Evolutionary conservation across 768 basidiomycete genomes (phyloP).

Genomic region (Pleurotus eryngii): DNA sequence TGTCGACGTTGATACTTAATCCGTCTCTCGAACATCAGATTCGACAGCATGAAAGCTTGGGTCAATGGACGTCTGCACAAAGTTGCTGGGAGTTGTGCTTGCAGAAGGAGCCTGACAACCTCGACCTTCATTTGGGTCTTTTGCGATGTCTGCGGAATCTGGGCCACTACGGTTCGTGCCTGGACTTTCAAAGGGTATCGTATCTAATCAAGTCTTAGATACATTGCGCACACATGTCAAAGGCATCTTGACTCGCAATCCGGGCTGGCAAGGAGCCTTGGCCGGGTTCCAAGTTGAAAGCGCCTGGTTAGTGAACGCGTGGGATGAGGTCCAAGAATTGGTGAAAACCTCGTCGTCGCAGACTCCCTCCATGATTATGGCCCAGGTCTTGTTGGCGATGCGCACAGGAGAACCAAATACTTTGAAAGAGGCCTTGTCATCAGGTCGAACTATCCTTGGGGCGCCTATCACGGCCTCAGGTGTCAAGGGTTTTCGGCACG

Average conservation of each 20-base stretch:
- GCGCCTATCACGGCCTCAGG: slow-evolving; percentile 80
- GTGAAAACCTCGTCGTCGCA: slow-evolving; percentile 46
- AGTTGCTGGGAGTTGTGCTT: slow-evolving; percentile 98
- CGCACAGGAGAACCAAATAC: slow-evolving; percentile 45
- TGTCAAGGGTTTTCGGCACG: slow-evolving; percentile 74
- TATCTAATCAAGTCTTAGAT: slow-evolving; percentile 45
- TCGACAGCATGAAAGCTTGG: slow-evolving; percentile 95
- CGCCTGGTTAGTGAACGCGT: slow-evolving; percentile 94
- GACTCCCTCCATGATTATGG: slow-evolving; percentile 68
- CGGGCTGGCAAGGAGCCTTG: slow-evolving; percentile 76
- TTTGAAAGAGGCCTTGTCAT: slow-evolving; percentile 49
- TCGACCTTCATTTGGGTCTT: slow-evolving; percentile 86
- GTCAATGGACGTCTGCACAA: slow-evolving; percentile 96
- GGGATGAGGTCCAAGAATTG: slow-evolving; percentile 73
- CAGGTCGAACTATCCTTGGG: slow-evolving; percentile 73
- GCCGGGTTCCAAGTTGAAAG: slow-evolving; percentile 89
- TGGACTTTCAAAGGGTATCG: neutral
- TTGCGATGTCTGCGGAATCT: slow-evolving; percentile 89
- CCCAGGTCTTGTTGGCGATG: slow-evolving; percentile 78
- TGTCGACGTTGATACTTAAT: slow-evolving; percentile 82
- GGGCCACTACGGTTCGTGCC: slow-evolving; percentile 86
- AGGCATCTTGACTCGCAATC: slow-evolving; percentile 82
- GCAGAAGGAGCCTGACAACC: slow-evolving; percentile 86
- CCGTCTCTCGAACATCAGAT: slow-evolving; percentile 96
- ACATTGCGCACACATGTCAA: slow-evolving; percentile 92